A percentile compares a stretch with the other conserved stretches of the same genome.
phyloP scores from a whole-genome alignment of 192 early-diverging fungal species.

The Coemansia sp. region DNA sequence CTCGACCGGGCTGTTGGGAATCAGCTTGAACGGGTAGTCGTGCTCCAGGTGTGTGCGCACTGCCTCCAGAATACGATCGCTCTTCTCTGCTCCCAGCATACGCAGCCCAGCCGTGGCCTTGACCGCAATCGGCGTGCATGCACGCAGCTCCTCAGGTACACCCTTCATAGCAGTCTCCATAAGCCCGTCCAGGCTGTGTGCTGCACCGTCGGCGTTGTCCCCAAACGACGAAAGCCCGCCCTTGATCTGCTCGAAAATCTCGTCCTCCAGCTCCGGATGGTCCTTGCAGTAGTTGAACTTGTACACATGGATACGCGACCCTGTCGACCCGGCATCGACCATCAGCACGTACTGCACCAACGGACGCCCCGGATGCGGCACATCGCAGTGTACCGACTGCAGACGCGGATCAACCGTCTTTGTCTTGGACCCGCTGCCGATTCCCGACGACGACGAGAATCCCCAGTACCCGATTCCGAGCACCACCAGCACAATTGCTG shows the following conservation, averaged over 20 bases:
- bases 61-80: slow-evolving; percentile 70
- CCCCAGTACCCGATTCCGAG: slow-evolving; percentile 9
- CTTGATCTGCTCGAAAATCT: slow-evolving; percentile 80
- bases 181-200: slow-evolving; percentile 75
- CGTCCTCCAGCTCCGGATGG: slow-evolving; percentile 80
- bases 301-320: slow-evolving; percentile 97
- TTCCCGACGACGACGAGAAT: neutral
- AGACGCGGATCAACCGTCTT: slow-evolving; percentile 36
- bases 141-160: slow-evolving; percentile 67
- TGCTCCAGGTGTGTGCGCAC: slow-evolving; percentile 67
- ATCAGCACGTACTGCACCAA: slow-evolving; percentile 89
- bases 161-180: slow-evolving; percentile 71
- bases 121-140: slow-evolving; percentile 88
- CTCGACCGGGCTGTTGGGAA: slow-evolving; percentile 68
- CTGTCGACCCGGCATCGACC: slow-evolving; percentile 95
- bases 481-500: slow-evolving; percentile 15
- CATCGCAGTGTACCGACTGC: slow-evolving; percentile 61
- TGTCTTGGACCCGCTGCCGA: neutral
- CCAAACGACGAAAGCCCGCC: slow-evolving; percentile 81
- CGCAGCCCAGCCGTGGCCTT: slow-evolving; percentile 96
- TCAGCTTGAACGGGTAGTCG: slow-evolving; percentile 80
- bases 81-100: slow-evolving; percentile 69
- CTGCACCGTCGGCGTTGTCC: slow-evolving; percentile 73
- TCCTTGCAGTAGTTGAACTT: slow-evolving; percentile 91
- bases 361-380: slow-evolving; percentile 66